Evolutionary conservation across 2,329 filamentous ascomycete species (phyloP).

Genomic region (Drechslera avenae): DNA sequence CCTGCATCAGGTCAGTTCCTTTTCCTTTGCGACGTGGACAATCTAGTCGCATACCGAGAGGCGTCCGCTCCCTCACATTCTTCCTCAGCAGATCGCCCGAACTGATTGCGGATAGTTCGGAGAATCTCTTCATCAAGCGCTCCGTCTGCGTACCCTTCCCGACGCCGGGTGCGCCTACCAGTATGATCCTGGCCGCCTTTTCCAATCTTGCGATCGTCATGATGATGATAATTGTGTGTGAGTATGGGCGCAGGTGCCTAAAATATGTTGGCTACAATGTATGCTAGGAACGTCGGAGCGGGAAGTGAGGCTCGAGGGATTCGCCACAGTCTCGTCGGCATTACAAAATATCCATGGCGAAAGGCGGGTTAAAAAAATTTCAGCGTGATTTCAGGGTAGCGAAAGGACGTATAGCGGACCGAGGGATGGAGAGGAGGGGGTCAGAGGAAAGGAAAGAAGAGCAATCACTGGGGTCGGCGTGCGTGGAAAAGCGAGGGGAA

Average conservation of each 20-base stretch:
- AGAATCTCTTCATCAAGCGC: slow-evolving; percentile 82
- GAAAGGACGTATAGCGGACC: too few relatives aligned
- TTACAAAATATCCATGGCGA: slow-evolving; percentile 30
- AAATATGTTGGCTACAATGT: slow-evolving; percentile 2
- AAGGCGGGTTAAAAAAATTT: background rate
- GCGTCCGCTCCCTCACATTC: slow-evolving; percentile 88
- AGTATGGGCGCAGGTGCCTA: slow-evolving; percentile 1
- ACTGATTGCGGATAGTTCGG: slow-evolving; percentile 87
- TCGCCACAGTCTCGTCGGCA: slow-evolving; percentile 20
- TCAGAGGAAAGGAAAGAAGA: slow-evolving; percentile 1
- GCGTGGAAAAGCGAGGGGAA: slow-evolving; percentile 11
- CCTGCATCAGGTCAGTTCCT: slow-evolving; percentile 58
- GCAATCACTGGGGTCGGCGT: slow-evolving; percentile 8
- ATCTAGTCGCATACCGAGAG: slow-evolving; percentile 66
- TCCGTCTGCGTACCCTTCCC: slow-evolving; percentile 97
- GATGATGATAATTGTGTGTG: background rate
- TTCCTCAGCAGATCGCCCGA: slow-evolving; percentile 90
- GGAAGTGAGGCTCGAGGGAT: slow-evolving; percentile 34
- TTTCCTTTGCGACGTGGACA: slow-evolving; percentile 12
- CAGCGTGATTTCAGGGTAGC: too few relatives aligned
- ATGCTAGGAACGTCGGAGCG: slow-evolving; percentile 11
- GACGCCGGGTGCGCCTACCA: slow-evolving; percentile 94
- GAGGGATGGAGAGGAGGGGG: background rate
- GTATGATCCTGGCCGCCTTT: slow-evolving; percentile 87
- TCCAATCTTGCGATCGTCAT: slow-evolving; percentile 36